Evolutionary conservation across 2,329 filamentous ascomycete genomes (phyloP), one percentile per base, ranked within the genome.

Genomic region (Penicillium brasilianum): DNA sequence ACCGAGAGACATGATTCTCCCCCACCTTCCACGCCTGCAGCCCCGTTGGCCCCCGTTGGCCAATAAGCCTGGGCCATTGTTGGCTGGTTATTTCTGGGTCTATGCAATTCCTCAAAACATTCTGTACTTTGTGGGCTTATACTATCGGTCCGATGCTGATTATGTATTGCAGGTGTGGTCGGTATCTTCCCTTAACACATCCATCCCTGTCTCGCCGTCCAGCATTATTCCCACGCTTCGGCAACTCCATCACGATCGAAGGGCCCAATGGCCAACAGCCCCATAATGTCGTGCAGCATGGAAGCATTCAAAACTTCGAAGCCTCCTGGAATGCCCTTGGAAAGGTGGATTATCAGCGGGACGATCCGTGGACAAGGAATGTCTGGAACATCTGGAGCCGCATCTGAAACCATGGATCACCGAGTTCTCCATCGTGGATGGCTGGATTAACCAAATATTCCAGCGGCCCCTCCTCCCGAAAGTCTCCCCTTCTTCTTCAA

Each of bases 381-480:
- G 39, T 56, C 18, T 48, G 53, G 53, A 48, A 56, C 41, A 46
- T 56, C 53, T 48, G 53, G 53, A 56, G 53, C 53, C 53, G 53
- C 43, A 22, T n/a, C 18, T 56, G 53, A 56, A 56, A 56, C 53
- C 53, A 32, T 46, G 53, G 53, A 25, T 46, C 53, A 46, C 28
- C 1, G 30, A 9, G 1, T 37, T 20, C 9, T 9, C 28, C 11
- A 36, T 22, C 41, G 30, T 25, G 16, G n/a, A 22, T 55, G 41
- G 28, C 28, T 51, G 32, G 49, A 51, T 13, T 7, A 28, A 18
- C n/a, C 7, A 51, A 20, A 52, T 14, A 53, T 34, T 14, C 25
- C 50, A 37, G 18, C 22, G 20, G 50, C 50, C 50, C 32, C 50
- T 53, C 50, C 48, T 30, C 46, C 28, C 28, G 46, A 32, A 22